phyloP scores from a whole-genome alignment of 176 grass and related monocot species.

The Guadua angustifolia region DNA sequence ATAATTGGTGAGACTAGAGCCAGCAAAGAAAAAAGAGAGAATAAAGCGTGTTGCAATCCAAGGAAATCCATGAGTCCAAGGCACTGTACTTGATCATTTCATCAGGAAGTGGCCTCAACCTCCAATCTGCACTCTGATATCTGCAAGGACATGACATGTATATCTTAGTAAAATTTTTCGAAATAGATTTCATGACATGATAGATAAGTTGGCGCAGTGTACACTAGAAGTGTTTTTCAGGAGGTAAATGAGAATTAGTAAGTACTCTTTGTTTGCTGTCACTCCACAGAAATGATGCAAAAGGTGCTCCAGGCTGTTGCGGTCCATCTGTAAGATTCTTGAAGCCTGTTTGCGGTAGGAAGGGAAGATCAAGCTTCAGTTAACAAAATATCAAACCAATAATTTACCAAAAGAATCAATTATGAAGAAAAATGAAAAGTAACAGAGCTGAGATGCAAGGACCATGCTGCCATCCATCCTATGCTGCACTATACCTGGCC shows the following conservation, averaged over 20 bases:
- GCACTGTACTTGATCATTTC: constrained; percentile 90
- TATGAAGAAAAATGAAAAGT: constrained; percentile 8
- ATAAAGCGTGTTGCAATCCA: constrained; percentile 9
- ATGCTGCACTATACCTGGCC: constrained; percentile 69
- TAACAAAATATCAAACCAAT: constrained; percentile 30
- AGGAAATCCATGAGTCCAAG: constrained; percentile 33
- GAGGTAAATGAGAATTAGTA: constrained; percentile 20
- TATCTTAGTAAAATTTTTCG: constrained; percentile 12
- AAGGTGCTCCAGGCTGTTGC: constrained; percentile 90
- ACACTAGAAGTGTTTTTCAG: constrained; percentile 12
- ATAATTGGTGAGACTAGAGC: not conserved
- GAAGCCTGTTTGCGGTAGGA: constrained; percentile 73
- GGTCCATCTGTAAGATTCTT: constrained; percentile 79
- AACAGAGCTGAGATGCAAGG: constrained; percentile 15
- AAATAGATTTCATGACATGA: constrained; percentile 35
- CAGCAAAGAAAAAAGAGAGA: constrained; percentile 16
- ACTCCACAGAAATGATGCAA: constrained; percentile 90
- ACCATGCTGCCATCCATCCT: constrained; percentile 11
- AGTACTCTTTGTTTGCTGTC: constrained; percentile 90
- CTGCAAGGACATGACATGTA: constrained; percentile 61
- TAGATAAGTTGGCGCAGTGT: not conserved
- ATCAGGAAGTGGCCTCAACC: constrained; percentile 80
- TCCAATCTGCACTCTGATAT: constrained; percentile 99
- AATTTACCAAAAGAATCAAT: constrained; percentile 30
- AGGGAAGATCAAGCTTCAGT: constrained; percentile 37